Conservation (phyloP, 306 rosid species). For the Parietaria judaica region DNA sequence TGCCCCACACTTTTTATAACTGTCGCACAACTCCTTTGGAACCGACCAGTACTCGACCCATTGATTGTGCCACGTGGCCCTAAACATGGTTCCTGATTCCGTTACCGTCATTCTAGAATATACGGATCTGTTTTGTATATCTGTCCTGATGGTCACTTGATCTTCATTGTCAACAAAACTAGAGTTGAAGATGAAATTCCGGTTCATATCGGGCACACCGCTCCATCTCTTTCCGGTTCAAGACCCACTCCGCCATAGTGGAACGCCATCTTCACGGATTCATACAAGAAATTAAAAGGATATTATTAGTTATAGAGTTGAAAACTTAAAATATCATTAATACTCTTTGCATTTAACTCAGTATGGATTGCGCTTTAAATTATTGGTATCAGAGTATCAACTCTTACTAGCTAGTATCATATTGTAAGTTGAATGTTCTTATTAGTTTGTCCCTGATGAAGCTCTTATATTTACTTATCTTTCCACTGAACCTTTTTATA, state of each 20-base stretch:
- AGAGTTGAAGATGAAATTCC: background rate
- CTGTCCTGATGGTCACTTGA: background rate
- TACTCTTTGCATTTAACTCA: too few relatives aligned
- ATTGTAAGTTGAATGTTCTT: too few relatives aligned
- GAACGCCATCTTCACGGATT: too few relatives aligned
- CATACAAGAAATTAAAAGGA: too few relatives aligned
- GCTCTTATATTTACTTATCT: too few relatives aligned
- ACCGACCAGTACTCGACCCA: slow-evolving; percentile 33
- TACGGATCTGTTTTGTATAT: background rate
- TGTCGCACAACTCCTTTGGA: slow-evolving; percentile 28
- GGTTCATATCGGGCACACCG: slow-evolving; percentile 20
- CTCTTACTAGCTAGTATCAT: too few relatives aligned
- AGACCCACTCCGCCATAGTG: background rate
- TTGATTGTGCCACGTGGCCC: slow-evolving; percentile 17
- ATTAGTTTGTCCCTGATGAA: too few relatives aligned
- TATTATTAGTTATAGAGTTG: too few relatives aligned
- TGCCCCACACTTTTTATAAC: slow-evolving; percentile 34
- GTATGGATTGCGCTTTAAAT: too few relatives aligned
- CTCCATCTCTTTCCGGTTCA: slow-evolving; percentile 2
- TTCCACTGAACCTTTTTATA: too few relatives aligned
- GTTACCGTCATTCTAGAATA: slow-evolving; percentile 1
- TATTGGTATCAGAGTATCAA: too few relatives aligned
- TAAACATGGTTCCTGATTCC: slow-evolving; percentile 12
- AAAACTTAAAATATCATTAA: too few relatives aligned
- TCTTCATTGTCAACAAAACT: slow-evolving; percentile 2